phyloP scores from a whole-genome alignment of 1,284 basidiomycete species.

The Trametes versicolor region DNA sequence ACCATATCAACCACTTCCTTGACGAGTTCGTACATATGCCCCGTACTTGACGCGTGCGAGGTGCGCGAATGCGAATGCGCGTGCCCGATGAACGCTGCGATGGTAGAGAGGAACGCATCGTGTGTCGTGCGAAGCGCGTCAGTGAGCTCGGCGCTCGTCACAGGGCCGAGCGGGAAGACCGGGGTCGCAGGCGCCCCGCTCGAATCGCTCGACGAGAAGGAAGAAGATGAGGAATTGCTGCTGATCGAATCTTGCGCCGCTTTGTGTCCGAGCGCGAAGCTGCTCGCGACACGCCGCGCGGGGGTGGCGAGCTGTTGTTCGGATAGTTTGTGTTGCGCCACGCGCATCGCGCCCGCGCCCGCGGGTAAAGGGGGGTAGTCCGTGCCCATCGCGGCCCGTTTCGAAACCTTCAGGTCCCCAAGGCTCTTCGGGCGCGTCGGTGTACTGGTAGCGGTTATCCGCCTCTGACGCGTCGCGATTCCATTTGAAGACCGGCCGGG shows the following conservation, averaged over 20 bases:
- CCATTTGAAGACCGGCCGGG: slow-evolving; percentile 37
- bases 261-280: slow-evolving; percentile 49
- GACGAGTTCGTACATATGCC: slow-evolving; percentile 93
- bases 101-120: slow-evolving; percentile 91
- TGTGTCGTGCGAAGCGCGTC: slow-evolving; percentile 81
- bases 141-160: slow-evolving; percentile 71
- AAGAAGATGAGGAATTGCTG: slow-evolving; percentile 75
- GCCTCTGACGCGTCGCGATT: slow-evolving; percentile 37
- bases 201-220: slow-evolving; percentile 56
- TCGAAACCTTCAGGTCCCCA: slow-evolving; percentile 58
- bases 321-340: slow-evolving; percentile 31
- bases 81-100: slow-evolving; percentile 97
- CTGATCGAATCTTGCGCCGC: slow-evolving; percentile 60
- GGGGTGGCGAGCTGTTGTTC: slow-evolving; percentile 32
- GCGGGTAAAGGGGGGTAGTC: slow-evolving; percentile 44
- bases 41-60: slow-evolving; percentile 91
- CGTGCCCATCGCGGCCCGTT: slow-evolving; percentile 36
- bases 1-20: slow-evolving; percentile 94
- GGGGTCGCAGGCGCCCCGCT: slow-evolving; percentile 54
- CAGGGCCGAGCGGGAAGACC: slow-evolving; percentile 75
- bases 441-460: slow-evolving; percentile 42
- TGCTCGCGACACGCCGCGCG: slow-evolving; percentile 28
- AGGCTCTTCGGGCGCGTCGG: slow-evolving; percentile 62
- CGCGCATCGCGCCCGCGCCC: slow-evolving; percentile 27
- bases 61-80: slow-evolving; percentile 91